A percentile compares a stretch with the other conserved stretches of the same genome.
Conservation (phyloP, 1,284 basidiomycete genomes). For the Rhodotorula glutinis region DNA sequence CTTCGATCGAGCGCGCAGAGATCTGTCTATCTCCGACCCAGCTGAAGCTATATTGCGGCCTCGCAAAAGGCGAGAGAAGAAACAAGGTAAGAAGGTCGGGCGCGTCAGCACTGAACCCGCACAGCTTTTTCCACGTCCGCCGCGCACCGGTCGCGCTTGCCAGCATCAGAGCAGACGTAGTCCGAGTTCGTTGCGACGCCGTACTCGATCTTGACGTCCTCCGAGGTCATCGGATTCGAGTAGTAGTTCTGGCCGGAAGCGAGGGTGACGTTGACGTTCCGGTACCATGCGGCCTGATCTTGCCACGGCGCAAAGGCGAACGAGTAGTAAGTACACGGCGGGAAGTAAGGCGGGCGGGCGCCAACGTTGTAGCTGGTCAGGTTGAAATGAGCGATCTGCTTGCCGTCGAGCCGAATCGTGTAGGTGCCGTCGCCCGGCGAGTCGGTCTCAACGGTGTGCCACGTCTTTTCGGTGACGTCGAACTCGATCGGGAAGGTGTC, state of each 20-base stretch:
- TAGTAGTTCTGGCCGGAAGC: slow-evolving; percentile 7
- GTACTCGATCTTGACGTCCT: slow-evolving; percentile 10
- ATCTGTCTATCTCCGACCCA: slow-evolving; percentile 17
- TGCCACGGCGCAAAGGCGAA: slow-evolving; percentile 18
- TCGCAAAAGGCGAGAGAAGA: too few relatives aligned
- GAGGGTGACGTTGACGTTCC: slow-evolving; percentile 15
- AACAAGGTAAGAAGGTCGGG: background rate
- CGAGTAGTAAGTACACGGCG: slow-evolving; percentile 9
- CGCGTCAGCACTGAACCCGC: background rate
- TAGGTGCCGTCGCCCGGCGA: slow-evolving; percentile 8
- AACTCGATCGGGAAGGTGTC: slow-evolving; percentile 2
- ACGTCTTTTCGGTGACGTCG: slow-evolving; percentile 10
- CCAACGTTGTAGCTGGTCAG: slow-evolving; percentile 9
- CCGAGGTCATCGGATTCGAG: slow-evolving; percentile 13
- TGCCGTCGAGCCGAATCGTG: slow-evolving; percentile 14
- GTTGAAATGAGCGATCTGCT: slow-evolving; percentile 21
- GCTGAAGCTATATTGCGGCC: too few relatives aligned
- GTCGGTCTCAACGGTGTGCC: slow-evolving; percentile 15
- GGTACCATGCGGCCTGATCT: slow-evolving; percentile 17
- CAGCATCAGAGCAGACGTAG: slow-evolving; percentile 12
- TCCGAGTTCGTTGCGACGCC: background rate
- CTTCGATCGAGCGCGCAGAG: slow-evolving; percentile 8
- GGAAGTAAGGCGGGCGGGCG: slow-evolving; percentile 5
- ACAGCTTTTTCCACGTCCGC: background rate
- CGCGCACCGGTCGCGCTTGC: slow-evolving; percentile 19